These are phyloP conservation scores for Eutrema japonicum DNA, from an alignment of 345 rosid genomes.

Conservation along the genomic window DNA sequence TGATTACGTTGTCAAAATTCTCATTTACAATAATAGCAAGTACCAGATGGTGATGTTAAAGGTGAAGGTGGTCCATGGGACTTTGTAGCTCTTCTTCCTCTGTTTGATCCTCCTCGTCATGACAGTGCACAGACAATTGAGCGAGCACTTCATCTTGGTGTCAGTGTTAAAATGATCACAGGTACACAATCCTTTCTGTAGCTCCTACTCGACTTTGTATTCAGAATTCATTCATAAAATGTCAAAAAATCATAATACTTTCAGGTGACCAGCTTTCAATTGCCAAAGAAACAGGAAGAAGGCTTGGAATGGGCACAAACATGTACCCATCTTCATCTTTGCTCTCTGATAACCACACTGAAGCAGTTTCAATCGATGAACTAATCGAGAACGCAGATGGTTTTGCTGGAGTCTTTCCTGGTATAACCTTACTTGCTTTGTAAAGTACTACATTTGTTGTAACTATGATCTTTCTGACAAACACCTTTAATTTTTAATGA, in stretches of 20 bases:
- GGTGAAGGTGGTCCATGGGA: constrained; percentile 75
- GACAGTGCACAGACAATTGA: constrained; percentile 66
- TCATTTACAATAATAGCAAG: constrained; percentile 44
- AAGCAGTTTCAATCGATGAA: constrained; percentile 50
- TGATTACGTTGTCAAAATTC: background rate
- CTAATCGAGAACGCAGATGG: constrained; percentile 54
- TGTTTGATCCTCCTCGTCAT: constrained; percentile 68
- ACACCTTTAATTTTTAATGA: background rate
- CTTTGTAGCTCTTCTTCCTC: constrained; percentile 72
- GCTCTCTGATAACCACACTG: constrained; percentile 49
- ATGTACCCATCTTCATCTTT: constrained; percentile 80
- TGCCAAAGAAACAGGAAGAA: constrained; percentile 66
- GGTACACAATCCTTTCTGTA: constrained; percentile 36
- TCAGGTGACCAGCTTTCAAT: constrained; percentile 68
- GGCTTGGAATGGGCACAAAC: constrained; percentile 80
- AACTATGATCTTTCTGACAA: background rate
- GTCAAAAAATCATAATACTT: background rate
- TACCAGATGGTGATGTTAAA: constrained; percentile 57
- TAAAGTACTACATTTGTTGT: background rate
- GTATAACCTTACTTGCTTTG: constrained; percentile 15
- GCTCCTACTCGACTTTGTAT: background rate
- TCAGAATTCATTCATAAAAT: background rate
- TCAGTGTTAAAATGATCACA: constrained; percentile 72
- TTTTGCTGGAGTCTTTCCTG: constrained; percentile 69
- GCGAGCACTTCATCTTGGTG: constrained; percentile 62